Percentiles rank a stretch among this genome's conserved stretches.
Conservation (phyloP, 2,329 filamentous ascomycete genomes). For the Botryotinia globosa region DNA sequence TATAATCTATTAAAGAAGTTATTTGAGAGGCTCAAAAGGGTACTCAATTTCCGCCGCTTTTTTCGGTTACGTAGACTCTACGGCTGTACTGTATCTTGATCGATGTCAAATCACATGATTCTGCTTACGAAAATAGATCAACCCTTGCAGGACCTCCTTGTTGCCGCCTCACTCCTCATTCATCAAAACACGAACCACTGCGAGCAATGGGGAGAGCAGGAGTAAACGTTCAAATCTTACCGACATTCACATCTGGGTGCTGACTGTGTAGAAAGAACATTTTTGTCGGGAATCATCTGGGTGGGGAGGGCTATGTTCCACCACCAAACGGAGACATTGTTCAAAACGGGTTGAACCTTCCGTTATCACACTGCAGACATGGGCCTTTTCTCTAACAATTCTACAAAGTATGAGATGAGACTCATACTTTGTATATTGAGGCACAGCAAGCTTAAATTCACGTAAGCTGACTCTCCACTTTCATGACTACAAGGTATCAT, state of each 20-base stretch:
- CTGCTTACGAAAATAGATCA: background rate
- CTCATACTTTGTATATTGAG: background rate
- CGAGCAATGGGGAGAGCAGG: background rate
- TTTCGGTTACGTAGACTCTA: too few relatives aligned
- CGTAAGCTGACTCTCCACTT: slow-evolving; percentile 13
- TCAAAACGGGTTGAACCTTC: background rate
- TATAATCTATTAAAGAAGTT: too few relatives aligned
- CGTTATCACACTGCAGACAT: background rate
- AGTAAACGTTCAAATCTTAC: background rate
- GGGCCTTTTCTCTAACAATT: background rate
- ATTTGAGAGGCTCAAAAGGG: too few relatives aligned
- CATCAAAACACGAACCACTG: background rate
- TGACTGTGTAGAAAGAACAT: background rate
- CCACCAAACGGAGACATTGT: background rate
- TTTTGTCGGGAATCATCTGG: background rate
- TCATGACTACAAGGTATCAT: background rate
- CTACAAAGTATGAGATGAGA: background rate
- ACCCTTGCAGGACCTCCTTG: background rate
- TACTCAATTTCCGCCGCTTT: too few relatives aligned
- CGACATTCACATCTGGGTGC: background rate
- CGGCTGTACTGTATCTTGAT: background rate
- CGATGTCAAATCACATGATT: background rate
- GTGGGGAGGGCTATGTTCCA: slow-evolving; percentile 13
- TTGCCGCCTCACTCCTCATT: background rate
- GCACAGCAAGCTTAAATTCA: background rate